These are phyloP conservation scores for Furcasterigmium furcatum DNA, from an alignment of 2,329 filamentous ascomycete species.

Conservation along the genomic window DNA sequence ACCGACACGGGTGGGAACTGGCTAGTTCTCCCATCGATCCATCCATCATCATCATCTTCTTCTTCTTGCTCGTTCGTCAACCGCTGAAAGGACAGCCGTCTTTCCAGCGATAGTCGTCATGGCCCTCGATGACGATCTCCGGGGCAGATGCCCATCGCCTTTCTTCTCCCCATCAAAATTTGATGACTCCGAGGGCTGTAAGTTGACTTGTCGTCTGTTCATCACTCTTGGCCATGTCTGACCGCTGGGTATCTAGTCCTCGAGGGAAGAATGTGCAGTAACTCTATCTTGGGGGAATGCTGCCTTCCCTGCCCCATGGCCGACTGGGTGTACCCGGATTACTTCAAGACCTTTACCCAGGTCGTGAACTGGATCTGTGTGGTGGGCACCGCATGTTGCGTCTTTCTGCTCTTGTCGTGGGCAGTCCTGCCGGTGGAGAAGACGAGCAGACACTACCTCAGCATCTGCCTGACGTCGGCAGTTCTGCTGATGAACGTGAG, in stretches of 20 bases:
- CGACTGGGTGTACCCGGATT: constrained; percentile 67
- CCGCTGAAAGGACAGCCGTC: no score
- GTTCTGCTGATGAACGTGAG: constrained; percentile 78
- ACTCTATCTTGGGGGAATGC: constrained; percentile 54
- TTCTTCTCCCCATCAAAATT: constrained; percentile 66
- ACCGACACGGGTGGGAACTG: no score
- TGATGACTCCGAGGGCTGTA: constrained; percentile 63
- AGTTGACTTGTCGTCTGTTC: constrained; percentile 22
- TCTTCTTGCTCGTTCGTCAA: no score
- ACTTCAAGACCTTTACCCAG: constrained; percentile 55
- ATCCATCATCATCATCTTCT: no score
- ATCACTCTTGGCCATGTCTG: constrained; percentile 15
- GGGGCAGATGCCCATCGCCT: constrained; percentile 55
- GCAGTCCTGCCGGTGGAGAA: constrained; percentile 78
- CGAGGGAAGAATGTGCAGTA: constrained; percentile 52
- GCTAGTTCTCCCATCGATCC: no score
- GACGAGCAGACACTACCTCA: constrained; percentile 90
- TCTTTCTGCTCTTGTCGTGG: constrained; percentile 80
- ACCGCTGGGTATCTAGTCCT: constrained; percentile 42
- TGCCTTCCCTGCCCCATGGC: constrained; percentile 89
- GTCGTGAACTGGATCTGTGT: constrained; percentile 84
- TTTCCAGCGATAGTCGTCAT: no score
- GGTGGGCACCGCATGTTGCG: constrained; percentile 64
- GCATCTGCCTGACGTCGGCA: constrained; percentile 76
- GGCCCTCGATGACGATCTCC: background rate